Percentiles rank a stretch among this genome's conserved stretches.
phyloP scores from a whole-genome alignment of 1,284 basidiomycete species.

The Meira nashicola region DNA sequence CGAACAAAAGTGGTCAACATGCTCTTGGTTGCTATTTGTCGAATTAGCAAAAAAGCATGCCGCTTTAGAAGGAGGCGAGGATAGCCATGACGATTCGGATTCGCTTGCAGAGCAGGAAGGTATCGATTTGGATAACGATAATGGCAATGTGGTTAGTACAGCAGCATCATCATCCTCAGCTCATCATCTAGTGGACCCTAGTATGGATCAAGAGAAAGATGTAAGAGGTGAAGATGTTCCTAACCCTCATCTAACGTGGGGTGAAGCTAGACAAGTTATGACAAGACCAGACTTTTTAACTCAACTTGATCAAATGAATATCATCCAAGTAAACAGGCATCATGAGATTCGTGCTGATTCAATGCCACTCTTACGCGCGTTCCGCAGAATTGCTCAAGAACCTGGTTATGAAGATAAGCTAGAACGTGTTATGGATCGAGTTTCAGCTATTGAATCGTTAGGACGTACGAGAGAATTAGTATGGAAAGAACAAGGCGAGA shows the following conservation, averaged over 20 bases:
- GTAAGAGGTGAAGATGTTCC: conserved; percentile 36
- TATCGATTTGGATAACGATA: neutral
- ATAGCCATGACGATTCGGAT: neutral
- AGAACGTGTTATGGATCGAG: conserved; percentile 44
- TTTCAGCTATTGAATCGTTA: conserved; percentile 41
- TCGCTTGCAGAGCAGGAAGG: neutral
- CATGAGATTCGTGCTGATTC: conserved; percentile 44
- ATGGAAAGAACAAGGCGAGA: conserved; percentile 46
- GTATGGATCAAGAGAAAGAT: conserved; percentile 29
- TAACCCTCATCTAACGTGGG: conserved; percentile 45
- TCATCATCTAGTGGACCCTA: conserved; percentile 22
- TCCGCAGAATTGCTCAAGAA: conserved; percentile 33
- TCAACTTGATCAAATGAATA: conserved; percentile 39
- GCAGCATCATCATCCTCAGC: too few relatives aligned
- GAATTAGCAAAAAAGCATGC: conserved; percentile 39
- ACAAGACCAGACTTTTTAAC: conserved; percentile 42
- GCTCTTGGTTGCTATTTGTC: conserved; percentile 44
- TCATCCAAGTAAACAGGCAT: conserved; percentile 27
- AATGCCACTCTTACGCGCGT: conserved; percentile 43
- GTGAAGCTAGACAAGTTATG: conserved; percentile 45
- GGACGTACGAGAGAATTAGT: conserved; percentile 33
- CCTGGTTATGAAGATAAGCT: conserved; percentile 37
- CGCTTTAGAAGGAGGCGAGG: conserved; percentile 23
- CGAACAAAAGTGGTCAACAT: conserved; percentile 49
- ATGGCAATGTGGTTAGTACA: neutral